Conservation (phyloP, 2,329 filamentous ascomycete genomes). For the Phaeomoniella chlamydospora region DNA sequence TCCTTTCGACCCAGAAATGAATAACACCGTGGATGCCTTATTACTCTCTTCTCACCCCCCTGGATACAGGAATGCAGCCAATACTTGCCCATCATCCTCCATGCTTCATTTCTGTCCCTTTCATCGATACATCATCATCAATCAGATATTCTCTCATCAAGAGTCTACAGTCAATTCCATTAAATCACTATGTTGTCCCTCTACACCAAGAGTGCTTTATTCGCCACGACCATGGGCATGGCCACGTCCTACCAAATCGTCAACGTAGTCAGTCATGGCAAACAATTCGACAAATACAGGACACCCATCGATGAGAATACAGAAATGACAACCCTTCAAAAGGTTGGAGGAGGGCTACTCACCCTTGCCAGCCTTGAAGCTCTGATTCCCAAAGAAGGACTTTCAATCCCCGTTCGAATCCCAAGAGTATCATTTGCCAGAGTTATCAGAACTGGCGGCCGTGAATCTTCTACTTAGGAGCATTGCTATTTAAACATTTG, state of each 20-base stretch:
- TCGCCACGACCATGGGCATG: background rate
- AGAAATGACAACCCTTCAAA: background rate
- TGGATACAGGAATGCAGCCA: too few species aligned
- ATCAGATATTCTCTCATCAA: too few species aligned
- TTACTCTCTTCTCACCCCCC: too few species aligned
- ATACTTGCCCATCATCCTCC: too few species aligned
- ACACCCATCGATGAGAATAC: background rate
- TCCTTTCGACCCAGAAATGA: too few species aligned
- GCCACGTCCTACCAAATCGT: background rate
- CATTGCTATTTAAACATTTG: too few species aligned
- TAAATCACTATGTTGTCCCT: background rate
- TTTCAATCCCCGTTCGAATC: background rate
- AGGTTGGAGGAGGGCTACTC: background rate
- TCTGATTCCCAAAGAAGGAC: background rate
- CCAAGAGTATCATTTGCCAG: background rate
- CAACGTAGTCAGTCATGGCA: background rate
- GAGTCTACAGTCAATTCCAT: too few species aligned
- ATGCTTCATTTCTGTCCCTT: too few species aligned
- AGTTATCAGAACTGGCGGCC: background rate
- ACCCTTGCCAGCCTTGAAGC: background rate
- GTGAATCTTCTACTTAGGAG: background rate
- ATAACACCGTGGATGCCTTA: too few species aligned
- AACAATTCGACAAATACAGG: background rate
- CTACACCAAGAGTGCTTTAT: background rate
- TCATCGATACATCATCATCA: too few species aligned